Conservation (phyloP, 2,329 filamentous ascomycete genomes). For the Pseudogymnoascus sp. region DNA sequence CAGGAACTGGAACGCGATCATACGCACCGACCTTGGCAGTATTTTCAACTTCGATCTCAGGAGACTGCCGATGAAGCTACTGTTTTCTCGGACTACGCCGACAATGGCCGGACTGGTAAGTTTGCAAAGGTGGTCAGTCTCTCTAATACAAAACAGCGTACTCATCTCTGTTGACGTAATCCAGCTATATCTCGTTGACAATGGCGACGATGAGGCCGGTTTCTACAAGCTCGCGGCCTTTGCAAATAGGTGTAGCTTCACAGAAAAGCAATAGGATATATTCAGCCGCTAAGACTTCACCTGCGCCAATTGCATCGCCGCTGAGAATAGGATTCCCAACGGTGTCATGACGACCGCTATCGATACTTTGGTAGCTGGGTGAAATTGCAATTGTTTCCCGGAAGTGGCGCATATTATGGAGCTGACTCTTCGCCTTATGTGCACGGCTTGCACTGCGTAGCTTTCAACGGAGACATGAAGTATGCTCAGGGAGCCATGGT, state of each 20-base stretch:
- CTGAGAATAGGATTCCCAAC: slow-evolving; percentile 13
- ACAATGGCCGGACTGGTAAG: slow-evolving; percentile 17
- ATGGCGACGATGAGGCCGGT: slow-evolving; percentile 30
- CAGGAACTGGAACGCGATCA: slow-evolving; percentile 17
- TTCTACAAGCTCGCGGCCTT: slow-evolving; percentile 24
- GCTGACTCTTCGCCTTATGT: slow-evolving; percentile 20
- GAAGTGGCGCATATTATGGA: slow-evolving; percentile 27
- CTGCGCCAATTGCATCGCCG: slow-evolving; percentile 21
- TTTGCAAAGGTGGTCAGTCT: slow-evolving; percentile 21
- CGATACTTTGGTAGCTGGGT: slow-evolving; percentile 27
- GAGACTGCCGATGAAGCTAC: slow-evolving; percentile 23
- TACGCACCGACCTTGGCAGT: slow-evolving; percentile 17
- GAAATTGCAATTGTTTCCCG: slow-evolving; percentile 23
- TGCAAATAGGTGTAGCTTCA: slow-evolving; percentile 16
- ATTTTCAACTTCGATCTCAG: slow-evolving; percentile 14
- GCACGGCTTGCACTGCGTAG: slow-evolving; percentile 21
- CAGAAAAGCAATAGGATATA: slow-evolving; percentile 24
- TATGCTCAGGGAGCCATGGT: slow-evolving; percentile 24
- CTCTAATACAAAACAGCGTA: neutral
- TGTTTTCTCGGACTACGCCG: slow-evolving; percentile 26
- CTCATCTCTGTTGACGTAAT: neutral
- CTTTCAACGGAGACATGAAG: slow-evolving; percentile 18
- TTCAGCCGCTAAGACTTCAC: slow-evolving; percentile 29
- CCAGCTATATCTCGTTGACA: slow-evolving; percentile 24
- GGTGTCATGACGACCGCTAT: slow-evolving; percentile 27